These are phyloP conservation scores for Plasmopara viticola DNA, from an alignment of 352 stramenopile species.

Conservation along the genomic window DNA sequence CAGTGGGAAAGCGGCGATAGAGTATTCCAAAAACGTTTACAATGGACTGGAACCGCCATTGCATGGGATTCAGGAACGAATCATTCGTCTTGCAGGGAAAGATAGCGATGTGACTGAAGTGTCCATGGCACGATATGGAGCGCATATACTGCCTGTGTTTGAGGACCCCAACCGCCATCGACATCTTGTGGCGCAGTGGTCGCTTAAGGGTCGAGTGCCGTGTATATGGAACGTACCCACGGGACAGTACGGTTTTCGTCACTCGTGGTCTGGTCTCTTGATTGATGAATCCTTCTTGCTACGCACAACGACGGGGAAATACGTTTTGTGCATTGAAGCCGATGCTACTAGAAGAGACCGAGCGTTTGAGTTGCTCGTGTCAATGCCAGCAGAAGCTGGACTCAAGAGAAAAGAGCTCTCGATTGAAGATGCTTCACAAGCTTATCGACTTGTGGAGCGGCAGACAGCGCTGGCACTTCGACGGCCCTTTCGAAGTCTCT, in stretches of 20 bases:
- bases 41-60: constrained; percentile 43
- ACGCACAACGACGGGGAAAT: constrained; percentile 56
- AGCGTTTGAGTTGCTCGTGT: constrained; percentile 35
- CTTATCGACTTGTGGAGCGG: constrained; percentile 51
- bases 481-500: constrained; percentile 47
- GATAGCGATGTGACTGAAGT: constrained; percentile 61
- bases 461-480: constrained; percentile 33
- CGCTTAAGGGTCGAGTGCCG: constrained; percentile 43
- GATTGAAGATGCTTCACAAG: constrained; percentile 56
- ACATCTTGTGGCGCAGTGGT: constrained; percentile 48
- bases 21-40: constrained; percentile 48
- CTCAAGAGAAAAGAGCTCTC: constrained; percentile 35
- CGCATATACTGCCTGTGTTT: constrained; percentile 58
- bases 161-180: constrained; percentile 40
- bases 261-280: constrained; percentile 44
- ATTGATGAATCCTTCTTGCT: constrained; percentile 52
- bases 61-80: constrained; percentile 44
- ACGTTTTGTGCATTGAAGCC: constrained; percentile 57
- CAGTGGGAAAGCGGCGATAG: constrained; percentile 35
- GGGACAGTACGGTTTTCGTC: constrained; percentile 52
- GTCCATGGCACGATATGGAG: constrained; percentile 56
- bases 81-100: constrained; percentile 50
- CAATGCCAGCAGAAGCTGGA: constrained; percentile 14
- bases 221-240: constrained; percentile 48
- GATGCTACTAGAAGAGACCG: constrained; percentile 47